phyloP scores from a whole-genome alignment of 768 basidiomycete species.

The Suillus luteus region DNA sequence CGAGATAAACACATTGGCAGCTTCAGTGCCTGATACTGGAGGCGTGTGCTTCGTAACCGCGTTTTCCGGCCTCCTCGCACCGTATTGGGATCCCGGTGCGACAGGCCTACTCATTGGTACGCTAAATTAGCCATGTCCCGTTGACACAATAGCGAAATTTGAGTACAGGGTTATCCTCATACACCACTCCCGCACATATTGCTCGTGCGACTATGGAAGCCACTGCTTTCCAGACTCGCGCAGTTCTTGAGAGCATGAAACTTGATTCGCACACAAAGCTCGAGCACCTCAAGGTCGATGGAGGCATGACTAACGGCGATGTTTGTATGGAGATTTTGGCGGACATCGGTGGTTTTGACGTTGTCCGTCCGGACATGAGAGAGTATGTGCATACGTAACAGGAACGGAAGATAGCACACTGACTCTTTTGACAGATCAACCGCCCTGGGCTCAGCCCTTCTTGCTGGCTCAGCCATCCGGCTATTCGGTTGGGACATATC shows the following conservation, averaged over 20 bases:
- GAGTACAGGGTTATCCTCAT: slow-evolving; percentile 68
- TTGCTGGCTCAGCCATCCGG: slow-evolving; percentile 85
- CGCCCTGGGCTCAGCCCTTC: slow-evolving; percentile 91
- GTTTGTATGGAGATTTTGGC: slow-evolving; percentile 84
- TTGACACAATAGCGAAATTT: neutral
- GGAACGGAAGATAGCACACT: slow-evolving; percentile 5
- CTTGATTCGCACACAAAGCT: slow-evolving; percentile 81
- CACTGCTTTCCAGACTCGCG: slow-evolving; percentile 93
- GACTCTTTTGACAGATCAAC: slow-evolving; percentile 65
- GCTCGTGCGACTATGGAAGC: slow-evolving; percentile 95
- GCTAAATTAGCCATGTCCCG: slow-evolving; percentile 10
- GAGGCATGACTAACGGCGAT: slow-evolving; percentile 97
- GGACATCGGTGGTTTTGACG: slow-evolving; percentile 88
- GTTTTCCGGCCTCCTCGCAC: slow-evolving; percentile 93
- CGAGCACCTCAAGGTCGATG: slow-evolving; percentile 91
- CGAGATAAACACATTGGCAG: slow-evolving; percentile 86
- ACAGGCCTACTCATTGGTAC: slow-evolving; percentile 81
- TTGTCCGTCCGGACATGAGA: slow-evolving; percentile 93
- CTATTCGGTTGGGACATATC: slow-evolving; percentile 92
- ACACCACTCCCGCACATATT: slow-evolving; percentile 91
- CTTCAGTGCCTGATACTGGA: slow-evolving; percentile 73
- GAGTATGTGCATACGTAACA: slow-evolving; percentile 59
- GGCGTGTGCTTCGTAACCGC: slow-evolving; percentile 97
- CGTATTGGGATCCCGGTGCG: slow-evolving; percentile 96
- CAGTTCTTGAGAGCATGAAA: slow-evolving; percentile 94